Evolutionary conservation across 2,329 filamentous ascomycete species (phyloP).

Genomic region (Botrytis paeoniae): DNA sequence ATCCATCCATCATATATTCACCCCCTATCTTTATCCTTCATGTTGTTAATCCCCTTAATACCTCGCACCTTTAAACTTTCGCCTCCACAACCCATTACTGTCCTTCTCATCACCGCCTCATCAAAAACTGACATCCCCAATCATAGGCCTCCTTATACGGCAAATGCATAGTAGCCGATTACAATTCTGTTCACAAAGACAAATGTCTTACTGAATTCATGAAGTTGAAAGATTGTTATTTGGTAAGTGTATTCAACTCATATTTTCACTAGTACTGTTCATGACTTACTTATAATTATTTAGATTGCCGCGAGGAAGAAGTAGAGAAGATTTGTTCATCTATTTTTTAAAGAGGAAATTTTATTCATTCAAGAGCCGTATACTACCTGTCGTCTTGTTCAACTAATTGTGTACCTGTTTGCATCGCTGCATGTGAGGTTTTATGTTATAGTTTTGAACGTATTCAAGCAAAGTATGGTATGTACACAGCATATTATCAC

Average conservation of each 20-base stretch:
- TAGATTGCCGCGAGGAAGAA: conserved; percentile 53
- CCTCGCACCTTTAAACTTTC: background rate
- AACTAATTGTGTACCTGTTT: background rate
- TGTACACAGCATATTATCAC: background rate
- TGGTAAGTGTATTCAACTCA: conserved; percentile 54
- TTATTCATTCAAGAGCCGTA: background rate
- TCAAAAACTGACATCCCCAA: background rate
- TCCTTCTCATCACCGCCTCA: background rate
- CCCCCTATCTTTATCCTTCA: background rate
- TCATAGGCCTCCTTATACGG: conserved; percentile 77
- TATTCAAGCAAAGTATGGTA: background rate
- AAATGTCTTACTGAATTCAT: conserved; percentile 86
- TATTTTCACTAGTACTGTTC: background rate
- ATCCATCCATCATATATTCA: background rate
- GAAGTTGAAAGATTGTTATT: conserved; percentile 79
- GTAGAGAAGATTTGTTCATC: conserved; percentile 24
- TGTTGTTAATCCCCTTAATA: background rate
- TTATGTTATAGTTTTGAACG: background rate
- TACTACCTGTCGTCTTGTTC: background rate
- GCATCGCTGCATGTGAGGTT: background rate
- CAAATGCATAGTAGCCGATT: conserved; percentile 86
- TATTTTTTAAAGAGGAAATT: background rate
- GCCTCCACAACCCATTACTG: background rate
- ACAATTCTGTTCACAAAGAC: conserved; percentile 85
- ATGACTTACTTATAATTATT: conserved; percentile 26